phyloP scores from a whole-genome alignment of 768 basidiomycete genomes.

The Suillus lakei region DNA sequence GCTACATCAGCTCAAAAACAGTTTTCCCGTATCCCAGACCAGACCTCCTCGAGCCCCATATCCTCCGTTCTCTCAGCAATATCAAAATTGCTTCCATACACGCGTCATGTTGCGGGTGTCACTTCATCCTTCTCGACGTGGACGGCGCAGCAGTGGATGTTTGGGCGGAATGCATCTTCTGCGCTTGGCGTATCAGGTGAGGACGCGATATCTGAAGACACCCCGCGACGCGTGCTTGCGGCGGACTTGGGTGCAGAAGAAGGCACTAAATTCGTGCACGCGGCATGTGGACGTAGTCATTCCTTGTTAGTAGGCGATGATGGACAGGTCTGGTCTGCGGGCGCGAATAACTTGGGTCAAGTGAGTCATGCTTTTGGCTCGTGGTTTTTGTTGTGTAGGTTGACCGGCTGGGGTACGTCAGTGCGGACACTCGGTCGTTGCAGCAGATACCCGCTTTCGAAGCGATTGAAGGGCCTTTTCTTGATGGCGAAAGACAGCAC shows the following conservation, averaged over 20 bases:
- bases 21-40: slow-evolving; percentile 49
- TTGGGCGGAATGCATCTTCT: slow-evolving; percentile 80
- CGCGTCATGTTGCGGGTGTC: slow-evolving; percentile 76
- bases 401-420: slow-evolving; percentile 29
- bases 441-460: slow-evolving; percentile 74
- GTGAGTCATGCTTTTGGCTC: slow-evolving; percentile 43
- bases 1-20: background rate
- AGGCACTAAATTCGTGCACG: slow-evolving; percentile 72
- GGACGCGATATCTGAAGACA: slow-evolving; percentile 72
- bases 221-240: slow-evolving; percentile 65
- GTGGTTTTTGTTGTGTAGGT: background rate
- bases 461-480: slow-evolving; percentile 59
- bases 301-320: slow-evolving; percentile 81
- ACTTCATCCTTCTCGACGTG: slow-evolving; percentile 73
- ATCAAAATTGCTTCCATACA: slow-evolving; percentile 75
- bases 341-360: slow-evolving; percentile 82
- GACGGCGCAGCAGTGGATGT: slow-evolving; percentile 87
- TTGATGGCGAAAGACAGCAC: slow-evolving; percentile 63
- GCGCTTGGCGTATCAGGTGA: slow-evolving; percentile 64
- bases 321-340: slow-evolving; percentile 84
- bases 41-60: slow-evolving; percentile 87
- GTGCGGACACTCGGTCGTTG: slow-evolving; percentile 72
- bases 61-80: slow-evolving; percentile 87
- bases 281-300: slow-evolving; percentile 85
- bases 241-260: slow-evolving; percentile 61